phyloP scores from a whole-genome alignment of 2,329 filamentous ascomycete species.

The Zymoseptoria ardabiliae region DNA sequence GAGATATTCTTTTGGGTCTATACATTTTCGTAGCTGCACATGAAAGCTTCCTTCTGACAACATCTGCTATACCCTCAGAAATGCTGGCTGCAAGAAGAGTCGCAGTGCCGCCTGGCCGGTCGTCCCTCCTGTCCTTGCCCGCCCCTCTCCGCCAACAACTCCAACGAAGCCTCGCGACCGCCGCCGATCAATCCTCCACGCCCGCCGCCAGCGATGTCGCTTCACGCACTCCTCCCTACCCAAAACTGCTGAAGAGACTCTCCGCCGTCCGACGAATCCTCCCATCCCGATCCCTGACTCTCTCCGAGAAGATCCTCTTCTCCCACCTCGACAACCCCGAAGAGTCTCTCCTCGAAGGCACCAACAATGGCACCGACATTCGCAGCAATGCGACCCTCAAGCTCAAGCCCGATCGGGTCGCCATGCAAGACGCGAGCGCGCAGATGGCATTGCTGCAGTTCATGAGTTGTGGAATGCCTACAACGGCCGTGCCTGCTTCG shows the following conservation, averaged over 20 bases:
- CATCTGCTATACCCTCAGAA: not conserved
- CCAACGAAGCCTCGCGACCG: constrained; percentile 27
- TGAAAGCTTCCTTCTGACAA: not conserved
- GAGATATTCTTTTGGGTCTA: not conserved
- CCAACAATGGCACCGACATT: constrained; percentile 74
- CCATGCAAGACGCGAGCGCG: constrained; percentile 97
- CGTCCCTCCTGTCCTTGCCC: constrained; percentile 13
- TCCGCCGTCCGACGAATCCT: constrained; percentile 68
- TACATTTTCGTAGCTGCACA: not conserved
- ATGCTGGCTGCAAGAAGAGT: constrained; percentile 22
- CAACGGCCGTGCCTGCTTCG: constrained; percentile 87
- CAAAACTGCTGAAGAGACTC: constrained; percentile 71
- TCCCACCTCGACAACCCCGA: constrained; percentile 86
- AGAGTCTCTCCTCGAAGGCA: constrained; percentile 75
- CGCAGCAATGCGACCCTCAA: constrained; percentile 87
- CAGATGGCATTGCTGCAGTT: constrained; percentile 98
- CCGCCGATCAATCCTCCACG: constrained; percentile 13
- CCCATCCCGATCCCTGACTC: constrained; percentile 57
- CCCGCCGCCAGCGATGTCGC: constrained; percentile 31
- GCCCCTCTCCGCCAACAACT: constrained; percentile 18
- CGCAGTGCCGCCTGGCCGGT: constrained; percentile 8
- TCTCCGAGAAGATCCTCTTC: constrained; percentile 98
- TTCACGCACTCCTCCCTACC: constrained; percentile 67
- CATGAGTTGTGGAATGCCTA: constrained; percentile 88
- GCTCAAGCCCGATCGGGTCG: constrained; percentile 93